phyloP scores from a whole-genome alignment of 208 protist species.

The Trypanosoma boissoni region DNA sequence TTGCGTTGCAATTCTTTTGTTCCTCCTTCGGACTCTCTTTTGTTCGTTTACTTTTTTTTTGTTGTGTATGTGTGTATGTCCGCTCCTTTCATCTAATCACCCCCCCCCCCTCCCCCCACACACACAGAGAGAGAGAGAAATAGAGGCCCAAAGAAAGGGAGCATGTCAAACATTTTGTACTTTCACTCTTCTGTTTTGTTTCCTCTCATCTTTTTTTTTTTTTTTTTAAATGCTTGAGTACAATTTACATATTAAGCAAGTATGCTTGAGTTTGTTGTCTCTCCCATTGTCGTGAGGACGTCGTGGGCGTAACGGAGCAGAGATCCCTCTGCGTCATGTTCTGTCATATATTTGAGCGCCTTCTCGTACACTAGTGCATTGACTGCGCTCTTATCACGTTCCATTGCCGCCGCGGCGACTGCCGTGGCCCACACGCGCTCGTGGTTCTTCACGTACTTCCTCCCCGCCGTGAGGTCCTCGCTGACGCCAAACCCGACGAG shows the following conservation, averaged over 20 bases:
- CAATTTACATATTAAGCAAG: neutral
- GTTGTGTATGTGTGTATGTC: too few species aligned
- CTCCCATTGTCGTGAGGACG: neutral
- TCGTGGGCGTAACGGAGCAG: slow-evolving; percentile 20
- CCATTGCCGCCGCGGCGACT: slow-evolving; percentile 36
- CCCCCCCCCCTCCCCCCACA: too few species aligned
- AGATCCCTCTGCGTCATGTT: slow-evolving; percentile 20
- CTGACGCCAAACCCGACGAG: slow-evolving; percentile 10
- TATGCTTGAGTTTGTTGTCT: too few species aligned
- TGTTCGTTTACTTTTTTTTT: too few species aligned
- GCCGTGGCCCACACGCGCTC: slow-evolving; percentile 47
- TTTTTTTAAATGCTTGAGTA: neutral
- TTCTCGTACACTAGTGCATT: slow-evolving; percentile 26
- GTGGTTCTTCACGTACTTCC: slow-evolving; percentile 9
- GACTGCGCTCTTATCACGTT: slow-evolving; percentile 10
- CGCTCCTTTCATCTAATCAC: too few species aligned
- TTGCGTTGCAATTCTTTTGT: too few species aligned
- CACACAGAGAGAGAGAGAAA: too few species aligned
- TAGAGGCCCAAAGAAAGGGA: too few species aligned
- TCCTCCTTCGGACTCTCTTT: too few species aligned
- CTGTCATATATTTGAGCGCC: slow-evolving; percentile 24
- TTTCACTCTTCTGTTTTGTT: neutral
- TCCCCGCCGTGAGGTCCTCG: slow-evolving; percentile 8
- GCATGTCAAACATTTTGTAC: neutral
- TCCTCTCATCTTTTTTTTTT: neutral